Evolutionary conservation across 1,139 yeast genomes (phyloP).

Genomic region (Zygosaccharomyces sapae): DNA sequence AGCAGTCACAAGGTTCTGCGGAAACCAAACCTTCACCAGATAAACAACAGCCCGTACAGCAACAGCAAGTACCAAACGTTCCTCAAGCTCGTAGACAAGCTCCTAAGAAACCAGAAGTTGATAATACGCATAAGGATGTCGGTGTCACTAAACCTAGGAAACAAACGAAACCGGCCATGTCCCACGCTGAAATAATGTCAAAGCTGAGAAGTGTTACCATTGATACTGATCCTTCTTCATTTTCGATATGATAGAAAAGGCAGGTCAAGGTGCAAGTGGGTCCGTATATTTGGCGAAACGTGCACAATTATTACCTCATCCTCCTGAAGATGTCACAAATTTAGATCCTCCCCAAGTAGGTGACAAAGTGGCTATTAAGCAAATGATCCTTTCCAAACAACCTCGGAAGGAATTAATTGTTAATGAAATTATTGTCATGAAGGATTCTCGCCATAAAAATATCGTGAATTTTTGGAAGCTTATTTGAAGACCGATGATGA

Average conservation of each 20-base stretch:
- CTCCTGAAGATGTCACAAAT: slow-evolving; percentile 22
- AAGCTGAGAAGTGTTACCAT: slow-evolving; percentile 81
- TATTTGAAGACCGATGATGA: slow-evolving; percentile 62
- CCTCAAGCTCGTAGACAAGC: slow-evolving; percentile 36
- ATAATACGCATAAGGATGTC: slow-evolving; percentile 32
- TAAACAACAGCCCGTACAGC: background rate
- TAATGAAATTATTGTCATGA: slow-evolving; percentile 93
- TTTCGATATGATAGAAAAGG: slow-evolving; percentile 84
- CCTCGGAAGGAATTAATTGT: slow-evolving; percentile 92
- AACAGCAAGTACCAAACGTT: slow-evolving; percentile 20
- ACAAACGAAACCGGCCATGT: slow-evolving; percentile 69
- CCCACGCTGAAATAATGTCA: slow-evolving; percentile 81
- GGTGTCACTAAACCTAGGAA: slow-evolving; percentile 42
- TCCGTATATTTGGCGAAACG: slow-evolving; percentile 87
- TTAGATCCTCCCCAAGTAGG: slow-evolving; percentile 40
- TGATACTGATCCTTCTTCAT: slow-evolving; percentile 75
- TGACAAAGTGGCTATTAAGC: slow-evolving; percentile 78
- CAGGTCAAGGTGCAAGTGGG: slow-evolving; percentile 99
- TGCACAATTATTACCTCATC: slow-evolving; percentile 38
- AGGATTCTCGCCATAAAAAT: slow-evolving; percentile 84
- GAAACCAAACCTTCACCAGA: slow-evolving; percentile 5
- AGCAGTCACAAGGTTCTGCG: slow-evolving; percentile 11
- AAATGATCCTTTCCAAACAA: slow-evolving; percentile 89
- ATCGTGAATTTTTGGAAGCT: slow-evolving; percentile 90
- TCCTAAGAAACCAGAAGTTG: slow-evolving; percentile 36